A percentile compares a stretch with the other conserved stretches of the same genome.
Evolutionary conservation across 2,329 filamentous ascomycete species (phyloP).

Genomic region (Blastomyces parvus): DNA sequence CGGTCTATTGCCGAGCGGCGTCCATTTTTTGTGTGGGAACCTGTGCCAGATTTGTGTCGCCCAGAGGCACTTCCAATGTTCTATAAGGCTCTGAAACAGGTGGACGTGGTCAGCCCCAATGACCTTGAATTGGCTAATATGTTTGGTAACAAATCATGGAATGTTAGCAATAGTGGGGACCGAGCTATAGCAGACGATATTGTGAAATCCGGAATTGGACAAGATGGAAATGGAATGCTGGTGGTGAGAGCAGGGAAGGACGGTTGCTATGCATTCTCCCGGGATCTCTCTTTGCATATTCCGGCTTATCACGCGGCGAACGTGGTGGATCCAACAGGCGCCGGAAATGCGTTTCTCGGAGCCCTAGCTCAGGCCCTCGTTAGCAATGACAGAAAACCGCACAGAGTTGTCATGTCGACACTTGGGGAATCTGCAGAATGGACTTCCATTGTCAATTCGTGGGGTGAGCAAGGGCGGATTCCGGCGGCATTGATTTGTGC

Average conservation of each 20-base stretch:
- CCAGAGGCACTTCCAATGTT: constrained; percentile 52
- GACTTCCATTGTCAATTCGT: constrained; percentile 37
- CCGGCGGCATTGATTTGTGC: constrained; percentile 66
- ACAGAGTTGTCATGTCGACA: constrained; percentile 23
- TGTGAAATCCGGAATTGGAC: constrained; percentile 30
- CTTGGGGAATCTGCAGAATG: constrained; percentile 45
- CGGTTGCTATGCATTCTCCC: constrained; percentile 42
- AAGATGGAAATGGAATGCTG: constrained; percentile 29
- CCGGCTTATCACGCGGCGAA: constrained; percentile 58
- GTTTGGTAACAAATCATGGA: constrained; percentile 51
- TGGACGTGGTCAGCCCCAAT: constrained; percentile 66
- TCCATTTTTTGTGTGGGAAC: constrained; percentile 87
- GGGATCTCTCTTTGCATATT: constrained; percentile 51
- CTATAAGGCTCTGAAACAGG: constrained; percentile 42
- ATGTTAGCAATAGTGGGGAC: constrained; percentile 21
- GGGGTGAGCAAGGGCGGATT: constrained; percentile 42
- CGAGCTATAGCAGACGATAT: constrained; percentile 29
- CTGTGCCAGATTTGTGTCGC: constrained; percentile 78
- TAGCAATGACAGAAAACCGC: constrained; percentile 29
- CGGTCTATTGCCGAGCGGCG: constrained; percentile 36
- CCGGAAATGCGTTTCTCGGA: constrained; percentile 80
- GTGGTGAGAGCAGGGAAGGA: constrained; percentile 55
- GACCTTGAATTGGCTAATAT: constrained; percentile 79
- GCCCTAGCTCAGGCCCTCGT: constrained; percentile 49
- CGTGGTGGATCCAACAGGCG: constrained; percentile 88